Conservation (phyloP, 2,329 filamentous ascomycete genomes). For the Balansia obtecta region DNA sequence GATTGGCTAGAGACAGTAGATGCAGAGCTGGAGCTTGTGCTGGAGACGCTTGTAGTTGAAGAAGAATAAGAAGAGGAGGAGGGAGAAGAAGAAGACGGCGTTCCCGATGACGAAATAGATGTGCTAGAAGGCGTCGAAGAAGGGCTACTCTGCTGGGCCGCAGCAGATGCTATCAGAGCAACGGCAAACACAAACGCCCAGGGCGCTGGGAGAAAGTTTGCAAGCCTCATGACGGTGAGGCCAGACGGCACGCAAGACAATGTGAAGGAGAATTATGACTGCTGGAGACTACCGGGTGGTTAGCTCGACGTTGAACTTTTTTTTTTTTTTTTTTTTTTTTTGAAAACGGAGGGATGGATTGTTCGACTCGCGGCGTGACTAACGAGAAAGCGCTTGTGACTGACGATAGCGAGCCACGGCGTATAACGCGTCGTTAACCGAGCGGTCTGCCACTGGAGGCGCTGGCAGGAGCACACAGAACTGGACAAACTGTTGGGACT, state of each 20-base stretch:
- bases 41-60: constrained; percentile 6
- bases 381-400: not conserved
- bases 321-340: too few relatives aligned
- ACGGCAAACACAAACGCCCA: constrained; percentile 17
- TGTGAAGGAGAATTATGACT: not conserved
- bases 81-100: not conserved
- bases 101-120: not conserved
- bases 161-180: constrained; percentile 16
- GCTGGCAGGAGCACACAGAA: not conserved
- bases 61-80: not conserved
- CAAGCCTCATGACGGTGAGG: constrained; percentile 14
- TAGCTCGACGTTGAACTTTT: not conserved
- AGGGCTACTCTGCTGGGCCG: constrained; percentile 18
- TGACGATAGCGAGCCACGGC: not conserved
- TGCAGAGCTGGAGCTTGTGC: constrained; percentile 12
- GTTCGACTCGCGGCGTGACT: not conserved
- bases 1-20: constrained; percentile 3
- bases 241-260: not conserved
- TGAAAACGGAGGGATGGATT: not conserved
- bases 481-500: not conserved
- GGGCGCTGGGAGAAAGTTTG: constrained; percentile 14
- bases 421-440: not conserved
- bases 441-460: not conserved
- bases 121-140: constrained; percentile 1
- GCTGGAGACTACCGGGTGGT: not conserved